A percentile compares a stretch with the other conserved stretches of the same genome.
Conservation (phyloP, 306 rosid genomes). For the Senna siamea region DNA sequence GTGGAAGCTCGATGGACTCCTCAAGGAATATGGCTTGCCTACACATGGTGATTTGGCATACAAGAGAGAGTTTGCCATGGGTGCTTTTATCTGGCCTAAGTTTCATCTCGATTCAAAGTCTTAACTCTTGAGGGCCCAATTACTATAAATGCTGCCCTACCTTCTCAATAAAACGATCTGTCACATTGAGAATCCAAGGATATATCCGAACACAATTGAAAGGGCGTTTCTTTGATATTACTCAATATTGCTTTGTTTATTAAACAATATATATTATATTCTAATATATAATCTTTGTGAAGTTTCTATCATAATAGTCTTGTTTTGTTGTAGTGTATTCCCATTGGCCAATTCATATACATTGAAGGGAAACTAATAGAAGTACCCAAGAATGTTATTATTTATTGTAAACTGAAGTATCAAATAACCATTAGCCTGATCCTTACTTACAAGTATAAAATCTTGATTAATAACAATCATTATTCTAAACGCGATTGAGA, state of each 20-base stretch:
- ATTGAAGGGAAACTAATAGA: no score
- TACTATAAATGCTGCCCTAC: no score
- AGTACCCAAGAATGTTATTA: no score
- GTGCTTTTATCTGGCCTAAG: constrained; percentile 80
- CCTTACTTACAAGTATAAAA: no score
- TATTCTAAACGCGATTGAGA: no score
- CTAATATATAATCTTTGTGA: neutral
- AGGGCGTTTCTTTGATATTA: neutral
- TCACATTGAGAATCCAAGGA: no score
- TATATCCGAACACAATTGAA: neutral
- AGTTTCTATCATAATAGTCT: neutral
- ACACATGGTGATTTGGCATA: constrained; percentile 64
- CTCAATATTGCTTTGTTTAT: no score
- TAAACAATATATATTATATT: no score
- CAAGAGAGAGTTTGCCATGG: constrained; percentile 77
- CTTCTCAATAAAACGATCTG: no score
- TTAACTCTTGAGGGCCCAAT: neutral
- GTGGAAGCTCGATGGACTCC: constrained; percentile 74
- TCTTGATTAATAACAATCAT: no score
- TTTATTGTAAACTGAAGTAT: neutral
- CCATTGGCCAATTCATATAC: no score
- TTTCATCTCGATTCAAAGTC: neutral
- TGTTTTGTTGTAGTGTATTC: neutral
- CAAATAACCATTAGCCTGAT: neutral
- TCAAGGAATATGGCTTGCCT: constrained; percentile 74